Percentiles rank a stretch among this genome's conserved stretches.
Evolutionary conservation across 768 basidiomycete species (phyloP).

Genomic region (Lanmaoa rubissima): DNA sequence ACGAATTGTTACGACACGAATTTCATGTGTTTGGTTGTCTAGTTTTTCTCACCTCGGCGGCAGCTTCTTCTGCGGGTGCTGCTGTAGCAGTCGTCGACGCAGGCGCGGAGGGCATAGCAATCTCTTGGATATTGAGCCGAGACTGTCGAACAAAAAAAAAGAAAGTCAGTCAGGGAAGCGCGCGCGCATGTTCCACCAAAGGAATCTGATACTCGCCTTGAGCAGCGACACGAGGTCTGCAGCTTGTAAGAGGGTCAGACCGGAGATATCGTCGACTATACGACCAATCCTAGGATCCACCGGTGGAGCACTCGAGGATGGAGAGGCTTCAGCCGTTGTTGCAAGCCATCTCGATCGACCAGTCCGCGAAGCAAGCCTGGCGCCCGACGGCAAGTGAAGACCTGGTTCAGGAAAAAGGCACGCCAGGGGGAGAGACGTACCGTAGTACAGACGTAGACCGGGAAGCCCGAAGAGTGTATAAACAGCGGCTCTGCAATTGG

Average conservation of each 20-base stretch:
- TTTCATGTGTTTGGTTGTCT: not conserved
- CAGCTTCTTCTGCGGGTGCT: constrained; percentile 58
- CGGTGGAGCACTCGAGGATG: constrained; percentile 40
- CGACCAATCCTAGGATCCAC: constrained; percentile 67
- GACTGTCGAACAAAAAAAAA: constrained; percentile 45
- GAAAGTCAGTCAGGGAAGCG: not conserved
- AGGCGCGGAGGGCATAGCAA: constrained; percentile 80
- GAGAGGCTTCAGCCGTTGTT: constrained; percentile 43
- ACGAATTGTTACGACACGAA: not conserved
- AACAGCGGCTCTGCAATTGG: constrained; percentile 20
- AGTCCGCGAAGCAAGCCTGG: constrained; percentile 27
- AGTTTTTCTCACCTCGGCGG: constrained; percentile 51
- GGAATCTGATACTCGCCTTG: constrained; percentile 56
- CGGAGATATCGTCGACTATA: constrained; percentile 92
- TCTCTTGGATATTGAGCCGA: constrained; percentile 94
- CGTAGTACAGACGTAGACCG: constrained; percentile 16
- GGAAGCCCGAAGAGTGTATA: constrained; percentile 17
- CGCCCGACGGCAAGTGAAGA: not conserved
- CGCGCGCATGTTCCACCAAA: not conserved
- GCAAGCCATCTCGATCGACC: constrained; percentile 55
- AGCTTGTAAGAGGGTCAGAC: constrained; percentile 86
- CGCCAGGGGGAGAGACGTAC: not conserved
- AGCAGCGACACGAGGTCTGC: constrained; percentile 89
- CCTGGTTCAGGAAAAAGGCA: not conserved
- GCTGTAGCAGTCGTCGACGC: constrained; percentile 42